Evolutionary conservation across 495 filamentous ascomycete species (phyloP).

Genomic region (Xylaria bambusicola): DNA sequence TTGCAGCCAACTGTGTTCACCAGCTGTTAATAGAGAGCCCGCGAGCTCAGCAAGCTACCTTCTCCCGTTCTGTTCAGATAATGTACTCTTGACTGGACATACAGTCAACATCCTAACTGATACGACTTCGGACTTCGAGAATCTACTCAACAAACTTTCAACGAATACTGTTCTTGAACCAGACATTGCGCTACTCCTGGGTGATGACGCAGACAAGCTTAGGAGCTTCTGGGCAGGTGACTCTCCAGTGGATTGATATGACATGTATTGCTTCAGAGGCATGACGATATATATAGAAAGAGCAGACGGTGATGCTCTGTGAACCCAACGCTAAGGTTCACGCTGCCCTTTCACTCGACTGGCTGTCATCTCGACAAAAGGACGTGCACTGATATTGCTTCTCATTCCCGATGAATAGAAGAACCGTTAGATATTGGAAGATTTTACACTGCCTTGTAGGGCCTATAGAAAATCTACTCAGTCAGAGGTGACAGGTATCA

Average conservation of each 20-base stretch:
- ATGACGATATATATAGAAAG: not conserved
- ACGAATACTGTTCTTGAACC: constrained; percentile 37
- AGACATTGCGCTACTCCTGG: constrained; percentile 42
- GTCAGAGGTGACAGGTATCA: no score
- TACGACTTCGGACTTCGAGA: constrained; percentile 47
- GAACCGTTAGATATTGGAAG: no score
- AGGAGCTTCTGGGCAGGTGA: constrained; percentile 54
- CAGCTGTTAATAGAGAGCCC: constrained; percentile 12
- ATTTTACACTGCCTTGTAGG: no score
- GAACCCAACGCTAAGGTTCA: not conserved
- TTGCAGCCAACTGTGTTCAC: constrained; percentile 24
- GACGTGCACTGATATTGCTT: not conserved
- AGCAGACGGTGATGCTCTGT: not conserved
- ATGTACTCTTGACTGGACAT: constrained; percentile 41
- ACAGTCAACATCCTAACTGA: constrained; percentile 52
- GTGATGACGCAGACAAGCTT: constrained; percentile 30
- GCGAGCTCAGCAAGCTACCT: constrained; percentile 35
- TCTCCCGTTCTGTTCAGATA: constrained; percentile 48
- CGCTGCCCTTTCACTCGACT: not conserved
- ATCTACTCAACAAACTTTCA: constrained; percentile 44
- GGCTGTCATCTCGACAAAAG: not conserved
- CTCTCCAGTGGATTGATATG: constrained; percentile 30
- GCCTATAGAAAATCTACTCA: no score
- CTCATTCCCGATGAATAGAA: not conserved
- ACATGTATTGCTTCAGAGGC: not conserved